A percentile compares a stretch with the other conserved stretches of the same genome.
Evolutionary conservation across 2,329 filamentous ascomycete genomes (phyloP).

Genomic region (Cercospora sp.): DNA sequence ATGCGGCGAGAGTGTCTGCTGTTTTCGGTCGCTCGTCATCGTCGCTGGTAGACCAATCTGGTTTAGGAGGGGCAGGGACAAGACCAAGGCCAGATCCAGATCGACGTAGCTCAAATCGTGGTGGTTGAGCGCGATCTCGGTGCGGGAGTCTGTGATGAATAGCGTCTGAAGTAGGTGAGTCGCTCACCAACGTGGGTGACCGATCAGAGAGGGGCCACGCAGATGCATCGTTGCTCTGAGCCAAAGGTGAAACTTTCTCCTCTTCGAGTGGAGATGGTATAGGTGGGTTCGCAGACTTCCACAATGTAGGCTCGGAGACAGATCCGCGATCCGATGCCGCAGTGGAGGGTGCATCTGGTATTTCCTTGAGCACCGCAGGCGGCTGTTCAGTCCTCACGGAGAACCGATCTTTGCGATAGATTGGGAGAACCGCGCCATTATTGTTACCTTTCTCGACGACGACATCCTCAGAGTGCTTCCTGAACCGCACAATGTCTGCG

Average conservation of each 20-base stretch:
- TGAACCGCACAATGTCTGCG: constrained; percentile 30
- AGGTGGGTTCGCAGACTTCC: constrained; percentile 19
- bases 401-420: constrained; percentile 30
- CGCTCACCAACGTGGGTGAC: not conserved
- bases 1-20: not conserved
- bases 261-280: not conserved
- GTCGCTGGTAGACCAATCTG: not conserved
- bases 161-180: not conserved
- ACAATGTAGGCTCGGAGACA: not conserved
- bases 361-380: constrained; percentile 9
- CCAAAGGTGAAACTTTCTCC: not conserved
- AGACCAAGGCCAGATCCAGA: not conserved
- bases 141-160: not conserved
- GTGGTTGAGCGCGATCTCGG: not conserved
- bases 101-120: constrained; percentile 3
- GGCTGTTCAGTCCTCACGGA: constrained; percentile 31
- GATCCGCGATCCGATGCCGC: not conserved
- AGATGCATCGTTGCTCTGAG: not conserved
- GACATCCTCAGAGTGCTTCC: constrained; percentile 24
- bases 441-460: constrained; percentile 14
- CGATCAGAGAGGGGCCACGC: not conserved
- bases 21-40: not conserved
- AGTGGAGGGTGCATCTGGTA: not conserved
- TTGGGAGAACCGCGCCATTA: constrained; percentile 27
- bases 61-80: not conserved